Base-by-base conservation (phyloP, 2,329 filamentous ascomycete genomes). In the Pseudopyrenochaeta lycopersici region DNA sequence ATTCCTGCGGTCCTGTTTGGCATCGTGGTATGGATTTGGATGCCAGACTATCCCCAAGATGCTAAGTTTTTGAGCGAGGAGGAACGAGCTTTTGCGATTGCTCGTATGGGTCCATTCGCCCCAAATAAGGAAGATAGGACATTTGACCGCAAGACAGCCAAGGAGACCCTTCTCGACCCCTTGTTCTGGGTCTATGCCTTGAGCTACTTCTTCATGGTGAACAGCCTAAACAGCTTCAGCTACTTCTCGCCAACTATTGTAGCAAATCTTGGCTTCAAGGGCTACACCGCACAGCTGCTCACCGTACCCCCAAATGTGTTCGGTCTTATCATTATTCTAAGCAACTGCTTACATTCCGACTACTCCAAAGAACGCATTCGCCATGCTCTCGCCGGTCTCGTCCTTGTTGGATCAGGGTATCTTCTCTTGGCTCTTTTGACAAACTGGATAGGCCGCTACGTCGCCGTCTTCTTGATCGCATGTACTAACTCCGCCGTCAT, bases 11-110 rank as follows among this genome's bases (percentile, higher is more conserved):
- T 91, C 0, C 2, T 90, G 1, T 81, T 91, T 31, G 90, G 88
- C 1, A 52, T 88, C 9, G 71, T 80, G 0, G 90, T 86, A 0
- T 92, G 88, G 76, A 91, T 86, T 84, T 84, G 88, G 76, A 89
- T 94, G 1, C 85, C 90, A 58, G 89, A 95, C 70, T 63, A 92
- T 66, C 91, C 91, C 0, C 87, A 89, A 54, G 82, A 89, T 40
- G 90, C 90, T 15, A 85, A 73, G 6, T 95, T 94, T 70, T 81
- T 96, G 7, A 84, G 84, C 0, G 81, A 85, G 0, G 82, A 84
- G 7, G 90, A 95, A 63, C 87, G 90, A n/a, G 81, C 80, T 5
- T 85, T 90, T 4, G 88, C 93, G 0, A 77, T 91, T 18, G 82
- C 85, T 5, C 85, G 91, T 2, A 80, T 95, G 54, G 64, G 66